Conservation (phyloP, 176 grass and related monocot species). For the Thinopyrum elongatum region DNA sequence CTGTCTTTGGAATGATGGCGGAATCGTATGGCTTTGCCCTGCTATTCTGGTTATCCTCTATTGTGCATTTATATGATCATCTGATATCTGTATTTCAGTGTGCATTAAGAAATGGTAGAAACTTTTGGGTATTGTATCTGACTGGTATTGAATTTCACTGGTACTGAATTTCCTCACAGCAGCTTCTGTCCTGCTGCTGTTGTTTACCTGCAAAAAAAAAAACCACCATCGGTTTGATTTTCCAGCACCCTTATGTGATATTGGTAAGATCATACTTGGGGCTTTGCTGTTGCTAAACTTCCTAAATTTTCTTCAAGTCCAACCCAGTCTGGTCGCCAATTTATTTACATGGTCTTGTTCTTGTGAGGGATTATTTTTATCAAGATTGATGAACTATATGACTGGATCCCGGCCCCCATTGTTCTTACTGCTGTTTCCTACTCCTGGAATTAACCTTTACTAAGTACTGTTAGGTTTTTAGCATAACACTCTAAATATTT, state of each 20-base stretch:
- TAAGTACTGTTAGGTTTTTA: too few relatives aligned
- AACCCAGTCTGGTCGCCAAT: background rate
- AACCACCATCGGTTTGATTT: constrained; percentile 65
- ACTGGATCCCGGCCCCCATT: background rate
- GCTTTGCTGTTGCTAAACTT: background rate
- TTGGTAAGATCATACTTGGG: constrained; percentile 36
- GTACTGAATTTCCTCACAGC: constrained; percentile 40
- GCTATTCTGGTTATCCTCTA: constrained; percentile 66
- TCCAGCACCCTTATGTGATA: constrained; percentile 69
- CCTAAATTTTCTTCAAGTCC: background rate
- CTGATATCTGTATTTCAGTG: background rate
- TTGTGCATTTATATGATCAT: background rate
- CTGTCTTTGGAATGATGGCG: constrained; percentile 62
- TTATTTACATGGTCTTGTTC: too few relatives aligned
- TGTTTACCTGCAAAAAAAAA: constrained; percentile 66
- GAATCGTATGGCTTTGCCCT: constrained; percentile 69
- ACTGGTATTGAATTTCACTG: constrained; percentile 13
- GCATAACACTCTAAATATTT: too few relatives aligned
- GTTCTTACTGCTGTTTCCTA: background rate
- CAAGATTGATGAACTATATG: background rate
- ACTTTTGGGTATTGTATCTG: background rate
- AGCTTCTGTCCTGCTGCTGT: constrained; percentile 71
- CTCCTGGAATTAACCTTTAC: background rate
- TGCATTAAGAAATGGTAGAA: background rate
- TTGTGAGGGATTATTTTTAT: background rate